phyloP scores from a whole-genome alignment of 805 yeast species.

The Yamadazyma insecticola region DNA sequence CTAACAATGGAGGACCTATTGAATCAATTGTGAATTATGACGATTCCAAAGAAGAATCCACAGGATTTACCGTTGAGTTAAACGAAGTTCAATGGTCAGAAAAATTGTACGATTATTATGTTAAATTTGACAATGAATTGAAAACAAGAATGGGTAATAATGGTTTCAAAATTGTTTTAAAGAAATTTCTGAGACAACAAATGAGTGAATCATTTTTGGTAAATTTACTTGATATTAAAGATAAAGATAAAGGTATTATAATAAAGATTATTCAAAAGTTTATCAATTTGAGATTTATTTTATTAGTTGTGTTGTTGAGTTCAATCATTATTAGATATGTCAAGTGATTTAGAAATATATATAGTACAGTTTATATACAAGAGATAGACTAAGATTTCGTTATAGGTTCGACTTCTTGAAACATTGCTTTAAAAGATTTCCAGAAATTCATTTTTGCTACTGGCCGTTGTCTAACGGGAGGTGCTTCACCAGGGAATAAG shows the following conservation, averaged over 20 bases:
- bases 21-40: constrained; percentile 58
- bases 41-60: constrained; percentile 34
- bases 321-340: too few species aligned
- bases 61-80: constrained; percentile 59
- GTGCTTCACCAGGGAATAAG: too few species aligned
- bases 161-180: constrained; percentile 32
- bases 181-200: constrained; percentile 41
- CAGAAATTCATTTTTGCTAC: constrained; percentile 20
- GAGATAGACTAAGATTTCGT: too few species aligned
- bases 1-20: constrained; percentile 87
- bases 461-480: constrained; percentile 16
- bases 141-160: constrained; percentile 25
- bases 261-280: too few species aligned
- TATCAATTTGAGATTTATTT: too few species aligned
- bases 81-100: constrained; percentile 51
- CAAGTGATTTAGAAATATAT: too few species aligned
- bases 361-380: too few species aligned
- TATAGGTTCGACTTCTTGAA: constrained; percentile 9
- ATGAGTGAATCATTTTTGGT: constrained; percentile 32
- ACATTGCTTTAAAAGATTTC: constrained; percentile 27
- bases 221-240: constrained; percentile 9
- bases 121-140: too few species aligned
- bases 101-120: constrained; percentile 39
- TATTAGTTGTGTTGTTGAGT: too few species aligned
- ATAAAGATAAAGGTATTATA: constrained; percentile 11